Percentiles rank a stretch among this genome's conserved stretches.
These are phyloP conservation scores for Solanum clarkiae DNA, from an alignment of 257 asterid species.

Conservation along the genomic window DNA sequence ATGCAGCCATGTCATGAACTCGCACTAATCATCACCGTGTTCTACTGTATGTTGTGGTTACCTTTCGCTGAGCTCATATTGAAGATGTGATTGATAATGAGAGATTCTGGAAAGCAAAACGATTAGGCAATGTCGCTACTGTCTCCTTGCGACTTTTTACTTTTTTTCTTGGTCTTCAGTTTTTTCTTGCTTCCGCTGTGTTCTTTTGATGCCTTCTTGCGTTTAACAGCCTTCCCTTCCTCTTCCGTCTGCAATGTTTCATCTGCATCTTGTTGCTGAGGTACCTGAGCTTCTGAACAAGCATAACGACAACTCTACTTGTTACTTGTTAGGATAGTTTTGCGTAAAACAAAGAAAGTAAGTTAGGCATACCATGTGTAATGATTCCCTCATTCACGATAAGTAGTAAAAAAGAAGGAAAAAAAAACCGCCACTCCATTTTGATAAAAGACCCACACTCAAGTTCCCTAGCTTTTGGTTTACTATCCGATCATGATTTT, in stretches of 20 bases:
- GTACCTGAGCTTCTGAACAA: conserved; percentile 6
- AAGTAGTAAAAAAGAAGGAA: no score
- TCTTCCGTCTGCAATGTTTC: conserved; percentile 18
- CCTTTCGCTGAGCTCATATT: neutral
- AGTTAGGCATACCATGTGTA: neutral
- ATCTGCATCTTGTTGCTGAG: conserved; percentile 12
- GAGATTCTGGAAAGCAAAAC: neutral
- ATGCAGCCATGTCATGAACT: neutral
- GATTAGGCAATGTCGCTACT: neutral
- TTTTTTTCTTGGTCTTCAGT: conserved; percentile 26
- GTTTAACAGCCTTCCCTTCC: conserved; percentile 8
- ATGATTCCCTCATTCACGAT: neutral
- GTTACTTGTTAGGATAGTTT: neutral
- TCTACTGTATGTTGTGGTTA: neutral
- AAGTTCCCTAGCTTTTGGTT: neutral
- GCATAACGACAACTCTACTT: neutral
- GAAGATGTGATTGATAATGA: neutral
- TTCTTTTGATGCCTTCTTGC: conserved; percentile 23
- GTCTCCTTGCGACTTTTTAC: conserved; percentile 9
- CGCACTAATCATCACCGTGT: neutral
- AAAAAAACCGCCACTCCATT: neutral
- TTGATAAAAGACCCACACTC: neutral
- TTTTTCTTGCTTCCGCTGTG: conserved; percentile 33
- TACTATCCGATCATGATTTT: neutral
- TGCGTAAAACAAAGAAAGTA: neutral